Conservation (phyloP, 768 basidiomycete species). For the Collybia nuda region DNA sequence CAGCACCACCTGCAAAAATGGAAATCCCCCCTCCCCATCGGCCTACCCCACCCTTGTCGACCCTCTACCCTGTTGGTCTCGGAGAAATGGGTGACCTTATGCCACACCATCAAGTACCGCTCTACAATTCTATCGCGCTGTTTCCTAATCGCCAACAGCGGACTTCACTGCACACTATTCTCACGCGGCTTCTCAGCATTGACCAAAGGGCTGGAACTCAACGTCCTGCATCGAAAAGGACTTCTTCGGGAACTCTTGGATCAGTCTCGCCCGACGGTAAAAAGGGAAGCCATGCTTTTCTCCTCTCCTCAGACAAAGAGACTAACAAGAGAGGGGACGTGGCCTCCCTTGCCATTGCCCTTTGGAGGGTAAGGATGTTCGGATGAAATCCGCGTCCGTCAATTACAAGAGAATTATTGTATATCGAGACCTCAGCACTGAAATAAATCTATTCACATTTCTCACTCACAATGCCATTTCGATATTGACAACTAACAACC, state of each 20-base stretch:
- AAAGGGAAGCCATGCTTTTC: constrained; percentile 64
- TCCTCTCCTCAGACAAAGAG: constrained; percentile 53
- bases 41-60: constrained; percentile 5
- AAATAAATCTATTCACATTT: too few relatives aligned
- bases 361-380: constrained; percentile 83
- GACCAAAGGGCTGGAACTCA: constrained; percentile 34
- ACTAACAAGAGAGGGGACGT: constrained; percentile 57
- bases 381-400: constrained; percentile 15
- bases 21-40: constrained; percentile 2
- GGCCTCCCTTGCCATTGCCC: constrained; percentile 62
- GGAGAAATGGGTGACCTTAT: constrained; percentile 4
- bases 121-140: constrained; percentile 65
- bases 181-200: constrained; percentile 45
- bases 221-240: background rate
- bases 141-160: constrained; percentile 67
- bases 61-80: constrained; percentile 4
- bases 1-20: constrained; percentile 27
- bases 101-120: constrained; percentile 41
- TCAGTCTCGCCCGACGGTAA: background rate
- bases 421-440: background rate
- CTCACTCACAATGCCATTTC: too few relatives aligned
- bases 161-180: constrained; percentile 48
- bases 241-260: background rate
- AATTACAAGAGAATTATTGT: constrained; percentile 12
- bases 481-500: too few relatives aligned